Evolutionary conservation across 2,329 filamentous ascomycete species (phyloP).

Genomic region (Penicillium sp.): DNA sequence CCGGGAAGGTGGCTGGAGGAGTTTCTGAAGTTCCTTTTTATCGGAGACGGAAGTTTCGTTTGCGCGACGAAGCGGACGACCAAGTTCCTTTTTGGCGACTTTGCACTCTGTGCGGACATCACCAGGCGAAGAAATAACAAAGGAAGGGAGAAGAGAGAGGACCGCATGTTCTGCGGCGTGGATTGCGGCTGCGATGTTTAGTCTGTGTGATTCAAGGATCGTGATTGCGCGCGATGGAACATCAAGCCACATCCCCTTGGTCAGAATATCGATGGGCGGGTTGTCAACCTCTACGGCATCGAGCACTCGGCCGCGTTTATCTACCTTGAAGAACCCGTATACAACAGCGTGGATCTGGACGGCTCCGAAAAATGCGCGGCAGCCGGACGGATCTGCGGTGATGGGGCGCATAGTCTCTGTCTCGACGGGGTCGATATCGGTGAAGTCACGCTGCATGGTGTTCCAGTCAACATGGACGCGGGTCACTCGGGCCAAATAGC

Average conservation of each 20-base stretch:
- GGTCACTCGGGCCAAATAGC: constrained; percentile 81
- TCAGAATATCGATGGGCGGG: constrained; percentile 79
- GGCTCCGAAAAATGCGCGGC: constrained; percentile 77
- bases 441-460: constrained; percentile 88
- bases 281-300: constrained; percentile 94
- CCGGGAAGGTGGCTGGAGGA: constrained; percentile 47
- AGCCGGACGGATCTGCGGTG: constrained; percentile 52
- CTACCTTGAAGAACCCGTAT: constrained; percentile 97
- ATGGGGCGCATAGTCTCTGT: constrained; percentile 84
- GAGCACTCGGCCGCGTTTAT: constrained; percentile 78
- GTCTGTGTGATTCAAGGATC: constrained; percentile 68
- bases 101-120: constrained; percentile 97
- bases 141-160: constrained; percentile 82
- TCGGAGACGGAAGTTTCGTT: constrained; percentile 18
- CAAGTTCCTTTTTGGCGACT: constrained; percentile 81
- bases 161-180: constrained; percentile 94
- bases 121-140: constrained; percentile 84
- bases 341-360: constrained; percentile 87
- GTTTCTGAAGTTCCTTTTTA: constrained; percentile 16
- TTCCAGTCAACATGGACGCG: constrained; percentile 92
- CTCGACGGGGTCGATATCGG: constrained; percentile 89
- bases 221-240: constrained; percentile 77
- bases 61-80: constrained; percentile 50
- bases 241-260: constrained; percentile 94
- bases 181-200: constrained; percentile 86